Evolutionary conservation across 2,329 filamentous ascomycete species (phyloP).

Genomic region (Huntiella bhutanensis): DNA sequence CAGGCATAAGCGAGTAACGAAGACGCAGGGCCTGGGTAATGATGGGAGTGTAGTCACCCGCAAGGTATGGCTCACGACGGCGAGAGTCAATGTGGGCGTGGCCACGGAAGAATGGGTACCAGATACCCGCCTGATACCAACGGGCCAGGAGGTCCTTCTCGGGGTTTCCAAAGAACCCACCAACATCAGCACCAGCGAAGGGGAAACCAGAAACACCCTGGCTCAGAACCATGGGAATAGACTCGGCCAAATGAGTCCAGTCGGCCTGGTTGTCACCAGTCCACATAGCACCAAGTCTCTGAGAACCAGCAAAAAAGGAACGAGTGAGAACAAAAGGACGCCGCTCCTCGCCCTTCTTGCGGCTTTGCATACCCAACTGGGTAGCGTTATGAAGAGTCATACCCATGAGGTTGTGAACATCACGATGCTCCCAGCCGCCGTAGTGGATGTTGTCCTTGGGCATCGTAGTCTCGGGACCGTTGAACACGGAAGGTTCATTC

Average conservation of each 20-base stretch:
- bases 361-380: slow-evolving; percentile 62
- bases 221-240: slow-evolving; percentile 82
- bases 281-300: slow-evolving; percentile 91
- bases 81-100: slow-evolving; percentile 95
- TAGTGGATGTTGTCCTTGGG: slow-evolving; percentile 93
- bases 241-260: slow-evolving; percentile 78
- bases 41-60: slow-evolving; percentile 66
- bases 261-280: slow-evolving; percentile 91
- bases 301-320: slow-evolving; percentile 78
- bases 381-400: slow-evolving; percentile 93
- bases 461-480: slow-evolving; percentile 95
- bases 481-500: slow-evolving; percentile 98
- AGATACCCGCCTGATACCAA: slow-evolving; percentile 93
- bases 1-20: slow-evolving; percentile 72
- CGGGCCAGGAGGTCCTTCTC: slow-evolving; percentile 77
- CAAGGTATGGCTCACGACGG: slow-evolving; percentile 79
- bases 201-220: slow-evolving; percentile 87
- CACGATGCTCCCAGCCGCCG: slow-evolving; percentile 87
- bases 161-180: slow-evolving; percentile 95
- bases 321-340: slow-evolving; percentile 87
- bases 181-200: slow-evolving; percentile 87
- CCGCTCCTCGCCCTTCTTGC: slow-evolving; percentile 67
- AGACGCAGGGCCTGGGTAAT: slow-evolving; percentile 75
- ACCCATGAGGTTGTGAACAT: slow-evolving; percentile 89
- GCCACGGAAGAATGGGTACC: slow-evolving; percentile 95